Percentiles rank a stretch among this genome's conserved stretches.
These are phyloP conservation scores for Holtermannia corniformis DNA, from an alignment of 768 basidiomycete genomes.

Conservation along the genomic window DNA sequence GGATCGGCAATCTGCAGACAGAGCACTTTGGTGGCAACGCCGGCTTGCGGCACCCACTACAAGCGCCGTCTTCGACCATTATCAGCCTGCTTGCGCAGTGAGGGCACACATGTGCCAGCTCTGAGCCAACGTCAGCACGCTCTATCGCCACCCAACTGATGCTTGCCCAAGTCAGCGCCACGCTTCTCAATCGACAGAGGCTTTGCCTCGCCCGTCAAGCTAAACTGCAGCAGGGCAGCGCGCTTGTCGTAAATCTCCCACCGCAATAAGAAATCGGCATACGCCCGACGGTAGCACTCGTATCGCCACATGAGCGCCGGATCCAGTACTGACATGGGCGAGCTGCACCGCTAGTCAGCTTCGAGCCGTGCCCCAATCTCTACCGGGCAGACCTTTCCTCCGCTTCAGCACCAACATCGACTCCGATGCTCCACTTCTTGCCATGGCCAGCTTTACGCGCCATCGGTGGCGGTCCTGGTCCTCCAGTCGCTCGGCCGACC, in stretches of 20 bases:
- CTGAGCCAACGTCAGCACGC: neutral
- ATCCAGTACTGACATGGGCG: conserved; percentile 15
- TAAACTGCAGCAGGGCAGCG: conserved; percentile 14
- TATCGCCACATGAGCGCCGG: conserved; percentile 9
- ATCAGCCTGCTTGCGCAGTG: conserved; percentile 7
- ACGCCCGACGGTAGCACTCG: conserved; percentile 26
- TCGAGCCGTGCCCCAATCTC: neutral
- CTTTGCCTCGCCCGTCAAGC: conserved; percentile 4
- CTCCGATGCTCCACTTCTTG: conserved; percentile 4
- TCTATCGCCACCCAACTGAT: neutral
- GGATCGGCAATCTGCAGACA: conserved; percentile 35
- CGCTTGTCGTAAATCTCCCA: conserved; percentile 17
- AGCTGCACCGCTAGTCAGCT: conserved; percentile 8
- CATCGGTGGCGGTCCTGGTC: neutral
- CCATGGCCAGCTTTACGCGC: neutral
- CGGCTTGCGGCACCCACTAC: conserved; percentile 17
- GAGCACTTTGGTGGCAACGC: conserved; percentile 19
- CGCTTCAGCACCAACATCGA: conserved; percentile 16
- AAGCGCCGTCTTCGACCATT: conserved; percentile 1
- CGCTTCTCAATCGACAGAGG: conserved; percentile 2
- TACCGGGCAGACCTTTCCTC: conserved; percentile 3
- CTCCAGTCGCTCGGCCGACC: too few species aligned
- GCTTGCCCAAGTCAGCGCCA: neutral
- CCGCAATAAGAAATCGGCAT: conserved; percentile 35
- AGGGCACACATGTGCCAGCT: conserved; percentile 9